Conservation (phyloP, 371 early-diverging fungal genomes). For the Mortierella sp. region DNA sequence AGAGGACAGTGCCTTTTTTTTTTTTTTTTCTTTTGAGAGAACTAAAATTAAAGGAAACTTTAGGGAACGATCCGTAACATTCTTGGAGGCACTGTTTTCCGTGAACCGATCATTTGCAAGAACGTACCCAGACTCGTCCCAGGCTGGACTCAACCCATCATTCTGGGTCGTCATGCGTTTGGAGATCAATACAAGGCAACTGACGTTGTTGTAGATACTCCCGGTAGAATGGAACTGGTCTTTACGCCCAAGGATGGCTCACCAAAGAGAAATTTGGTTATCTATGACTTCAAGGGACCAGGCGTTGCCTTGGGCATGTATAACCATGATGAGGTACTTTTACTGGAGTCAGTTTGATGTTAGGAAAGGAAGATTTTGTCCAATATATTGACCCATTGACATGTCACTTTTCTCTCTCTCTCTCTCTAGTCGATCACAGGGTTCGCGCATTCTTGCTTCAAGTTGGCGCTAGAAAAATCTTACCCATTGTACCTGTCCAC, state of each 20-base stretch:
- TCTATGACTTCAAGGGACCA: conserved; percentile 81
- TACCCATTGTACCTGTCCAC: conserved; percentile 94
- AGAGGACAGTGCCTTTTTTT: background rate
- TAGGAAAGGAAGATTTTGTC: background rate
- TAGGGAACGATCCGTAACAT: conserved; percentile 91
- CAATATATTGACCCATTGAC: background rate
- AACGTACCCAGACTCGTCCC: conserved; percentile 92
- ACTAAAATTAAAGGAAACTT: background rate
- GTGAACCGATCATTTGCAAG: conserved; percentile 91
- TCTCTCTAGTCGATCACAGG: conserved; percentile 76
- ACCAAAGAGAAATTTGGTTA: conserved; percentile 62
- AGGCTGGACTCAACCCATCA: conserved; percentile 93
- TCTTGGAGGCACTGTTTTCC: conserved; percentile 94
- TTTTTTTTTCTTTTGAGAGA: background rate
- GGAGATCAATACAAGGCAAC: conserved; percentile 97
- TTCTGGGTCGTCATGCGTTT: conserved; percentile 95
- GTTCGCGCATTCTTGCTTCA: conserved; percentile 93
- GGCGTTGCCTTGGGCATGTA: conserved; percentile 96
- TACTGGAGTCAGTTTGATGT: background rate
- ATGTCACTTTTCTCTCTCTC: background rate
- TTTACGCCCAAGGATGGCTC: conserved; percentile 87
- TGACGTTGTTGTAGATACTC: conserved; percentile 83
- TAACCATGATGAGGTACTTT: conserved; percentile 77
- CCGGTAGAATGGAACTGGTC: conserved; percentile 88
- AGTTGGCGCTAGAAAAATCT: conserved; percentile 86